Percentiles rank a stretch among this genome's conserved stretches.
phyloP scores from a whole-genome alignment of 2,329 filamentous ascomycete species.

The Talaromyces islandicus region DNA sequence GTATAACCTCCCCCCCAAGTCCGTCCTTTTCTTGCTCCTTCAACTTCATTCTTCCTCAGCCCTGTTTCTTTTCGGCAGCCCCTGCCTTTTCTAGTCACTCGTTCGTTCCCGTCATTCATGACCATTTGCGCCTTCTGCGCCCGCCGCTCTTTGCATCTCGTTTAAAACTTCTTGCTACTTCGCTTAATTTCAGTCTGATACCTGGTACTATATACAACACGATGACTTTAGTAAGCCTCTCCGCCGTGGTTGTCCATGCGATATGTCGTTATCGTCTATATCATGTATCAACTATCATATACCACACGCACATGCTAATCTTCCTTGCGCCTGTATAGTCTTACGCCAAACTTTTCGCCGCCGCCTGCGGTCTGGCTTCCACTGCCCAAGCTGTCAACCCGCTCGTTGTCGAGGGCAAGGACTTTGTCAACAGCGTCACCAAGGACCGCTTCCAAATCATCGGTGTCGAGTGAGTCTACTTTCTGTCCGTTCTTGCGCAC shows the following conservation, averaged over 20 bases:
- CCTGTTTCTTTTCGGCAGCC: background rate
- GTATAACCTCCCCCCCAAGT: background rate
- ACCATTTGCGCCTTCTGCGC: conserved; percentile 4
- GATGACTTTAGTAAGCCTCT: conserved; percentile 7
- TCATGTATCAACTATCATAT: background rate
- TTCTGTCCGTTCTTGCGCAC: conserved; percentile 9
- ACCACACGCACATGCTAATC: background rate
- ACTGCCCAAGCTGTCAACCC: conserved; percentile 50
- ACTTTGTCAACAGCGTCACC: conserved; percentile 56
- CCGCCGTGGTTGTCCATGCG: too few relatives aligned
- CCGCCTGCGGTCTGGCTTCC: conserved; percentile 37
- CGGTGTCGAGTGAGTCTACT: conserved; percentile 50
- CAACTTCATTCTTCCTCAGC: background rate
- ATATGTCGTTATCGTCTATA: background rate
- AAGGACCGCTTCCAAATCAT: conserved; percentile 57
- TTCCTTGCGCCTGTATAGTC: conserved; percentile 14
- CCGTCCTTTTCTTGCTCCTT: background rate
- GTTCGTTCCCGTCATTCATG: background rate
- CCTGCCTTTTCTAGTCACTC: conserved; percentile 7
- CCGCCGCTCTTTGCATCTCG: conserved; percentile 1
- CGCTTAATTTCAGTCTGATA: background rate
- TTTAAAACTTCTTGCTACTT: background rate
- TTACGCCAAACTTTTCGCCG: conserved; percentile 30
- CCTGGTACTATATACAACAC: background rate
- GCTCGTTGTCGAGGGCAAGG: conserved; percentile 52